Percentiles rank a stretch among this genome's conserved stretches.
phyloP scores from a whole-genome alignment of 805 yeast genomes.

The Torulaspora delbrueckii region DNA sequence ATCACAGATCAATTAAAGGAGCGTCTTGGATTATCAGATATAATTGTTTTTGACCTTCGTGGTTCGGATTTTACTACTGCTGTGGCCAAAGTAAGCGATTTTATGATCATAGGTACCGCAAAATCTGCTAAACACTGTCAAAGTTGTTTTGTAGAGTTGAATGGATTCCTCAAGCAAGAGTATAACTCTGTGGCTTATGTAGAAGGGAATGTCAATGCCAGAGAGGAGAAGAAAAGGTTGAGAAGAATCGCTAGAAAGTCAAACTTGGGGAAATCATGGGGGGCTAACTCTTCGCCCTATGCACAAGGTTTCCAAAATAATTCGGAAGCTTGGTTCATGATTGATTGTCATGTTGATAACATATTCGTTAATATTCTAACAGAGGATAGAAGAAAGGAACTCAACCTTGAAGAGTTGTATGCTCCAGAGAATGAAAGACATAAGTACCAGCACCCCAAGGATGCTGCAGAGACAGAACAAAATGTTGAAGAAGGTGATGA shows the following conservation, averaged over 20 bases:
- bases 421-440: constrained; percentile 40
- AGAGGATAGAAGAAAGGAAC: constrained; percentile 55
- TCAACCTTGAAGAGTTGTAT: constrained; percentile 73
- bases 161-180: constrained; percentile 52
- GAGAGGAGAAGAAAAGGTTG: constrained; percentile 47
- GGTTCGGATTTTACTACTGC: constrained; percentile 40
- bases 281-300: constrained; percentile 42
- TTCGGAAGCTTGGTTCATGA: constrained; percentile 74
- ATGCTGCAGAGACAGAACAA: background rate
- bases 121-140: constrained; percentile 70
- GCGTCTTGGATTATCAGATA: constrained; percentile 61
- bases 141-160: constrained; percentile 60
- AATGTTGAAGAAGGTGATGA: constrained; percentile 19
- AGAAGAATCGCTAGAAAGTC: constrained; percentile 51
- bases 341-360: constrained; percentile 60
- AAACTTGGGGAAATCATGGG: constrained; percentile 48
- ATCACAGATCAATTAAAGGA: constrained; percentile 41
- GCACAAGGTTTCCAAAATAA: constrained; percentile 33
- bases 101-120: constrained; percentile 68
- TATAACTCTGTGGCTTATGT: constrained; percentile 44
- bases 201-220: constrained; percentile 68
- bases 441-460: constrained; percentile 11
- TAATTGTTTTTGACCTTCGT: constrained; percentile 61
- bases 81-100: constrained; percentile 36
- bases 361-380: constrained; percentile 72